Base-by-base conservation (phyloP, 2,329 filamentous ascomycete genomes). In the Magnaporthiopsis rhizophila region DNA sequence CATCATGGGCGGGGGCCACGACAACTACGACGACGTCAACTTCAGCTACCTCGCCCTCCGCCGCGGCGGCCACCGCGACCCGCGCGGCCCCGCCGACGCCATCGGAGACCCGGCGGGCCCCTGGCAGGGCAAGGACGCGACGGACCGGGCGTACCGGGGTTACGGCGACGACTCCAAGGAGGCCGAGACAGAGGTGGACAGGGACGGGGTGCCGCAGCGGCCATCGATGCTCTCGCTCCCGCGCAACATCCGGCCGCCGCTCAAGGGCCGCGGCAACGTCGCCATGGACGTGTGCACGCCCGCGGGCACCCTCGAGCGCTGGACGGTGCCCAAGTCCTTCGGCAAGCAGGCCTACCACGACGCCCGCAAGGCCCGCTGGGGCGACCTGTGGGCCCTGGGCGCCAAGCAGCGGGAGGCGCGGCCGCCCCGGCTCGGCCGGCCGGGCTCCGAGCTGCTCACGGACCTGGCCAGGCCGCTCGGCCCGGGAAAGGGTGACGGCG, bases 361-460 rank as follows among this genome's bases (percentile, higher is more conserved):
- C 73, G 95, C 95, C 50, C 87, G 95, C 67, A 99, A 99, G 78
- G 85, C 89, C 0, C 79, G 79, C 63, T 98, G 94, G 95, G 95
- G 95, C 56, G 95, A 98, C 74, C 80, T 98, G 12, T 99, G 95
- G 95, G 92, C 94, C 0, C 81, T 98, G 0, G 95, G 95, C 0
- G 94, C 93, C 28, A 98, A 98, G 81, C 96, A 92, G 0, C 83
- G 92, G 15, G 83, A 89, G 4, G 72, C 76, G 2, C 80, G 90
- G 60, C 80, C 78, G 18, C 77, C 90, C 58, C 84, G 87, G 9
- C 76, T 89, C 3, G 90, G 90, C 63, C 74, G 72, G 67, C 74
- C 70, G 30, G 77, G 73, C 45, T 69, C 67, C 56, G 62, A 63
- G 53, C 32, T 58, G 13, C 62, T 63, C 32, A 63, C 56, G 30